Base-by-base conservation (phyloP, 495 filamentous ascomycete genomes). In the Penicillium subrubescens region DNA sequence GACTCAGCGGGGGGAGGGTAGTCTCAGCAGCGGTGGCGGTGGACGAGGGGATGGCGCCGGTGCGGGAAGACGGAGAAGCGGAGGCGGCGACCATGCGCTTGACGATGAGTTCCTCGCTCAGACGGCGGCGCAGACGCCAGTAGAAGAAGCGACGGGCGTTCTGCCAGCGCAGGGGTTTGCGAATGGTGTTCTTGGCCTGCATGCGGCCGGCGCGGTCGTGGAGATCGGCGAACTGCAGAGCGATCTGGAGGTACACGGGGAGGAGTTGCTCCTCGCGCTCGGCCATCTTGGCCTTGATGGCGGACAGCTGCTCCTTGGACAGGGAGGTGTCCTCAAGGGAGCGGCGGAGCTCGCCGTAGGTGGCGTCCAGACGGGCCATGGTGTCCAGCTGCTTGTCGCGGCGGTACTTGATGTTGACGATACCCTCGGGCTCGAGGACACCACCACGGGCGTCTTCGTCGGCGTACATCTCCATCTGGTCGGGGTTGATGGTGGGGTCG, bases 381-480 rank as follows among this genome's bases (percentile, higher is more conserved):
- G 95, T 97, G 74, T 96, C 93, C 21, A 99, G 89, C 80, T 98
- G 96, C 82, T 92, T 95, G 75, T 99, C 96, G 69, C 91, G 93
- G 77, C 90, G 90, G 84, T 93, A 99, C 82, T 97, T 99, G 88
- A 99, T 97, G 76, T 90, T 90, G 59, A 99, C 89, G 72, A 98
- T 98, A 81, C 95, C 95, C 81, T 99, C 95, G 19, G 95, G 95
- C 78, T 99, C 95, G 65, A 99, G 86, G 59, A 99, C 93, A 89
- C 95, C 95, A 74, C 93, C 95, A 67, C 95, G 96, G 58, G 95
- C 79, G 50, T 99, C 95, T 64, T 93, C 92, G 73, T 99, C 95
- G 58, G 95, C 95, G 75, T 99, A 99, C 95, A 99, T 99, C 80
- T 99, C 95, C 95, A 99, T 99, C 73, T 88, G 89, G 63, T 92